Conservation (phyloP, 2,329 filamentous ascomycete species). For the Cadophora sp. region DNA sequence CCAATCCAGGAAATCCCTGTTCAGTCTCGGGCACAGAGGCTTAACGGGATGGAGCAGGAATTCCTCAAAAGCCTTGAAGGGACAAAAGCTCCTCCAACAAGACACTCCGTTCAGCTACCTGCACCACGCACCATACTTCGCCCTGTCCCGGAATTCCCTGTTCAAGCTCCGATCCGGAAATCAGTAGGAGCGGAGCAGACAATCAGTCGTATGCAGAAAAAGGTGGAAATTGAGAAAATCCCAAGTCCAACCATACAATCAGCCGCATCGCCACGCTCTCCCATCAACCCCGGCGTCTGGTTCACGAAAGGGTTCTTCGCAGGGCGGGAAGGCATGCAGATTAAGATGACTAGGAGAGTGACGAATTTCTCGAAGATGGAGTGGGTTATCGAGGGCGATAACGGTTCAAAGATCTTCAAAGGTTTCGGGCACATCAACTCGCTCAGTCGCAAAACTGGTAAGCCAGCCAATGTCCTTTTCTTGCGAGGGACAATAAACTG, state of each 20-base stretch:
- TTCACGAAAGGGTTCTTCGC: constrained; percentile 26
- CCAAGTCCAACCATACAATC: not conserved
- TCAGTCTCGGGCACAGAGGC: not conserved
- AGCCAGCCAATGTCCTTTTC: not conserved
- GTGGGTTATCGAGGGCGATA: constrained; percentile 26
- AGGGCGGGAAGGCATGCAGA: constrained; percentile 19
- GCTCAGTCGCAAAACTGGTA: constrained; percentile 26
- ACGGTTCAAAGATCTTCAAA: constrained; percentile 11
- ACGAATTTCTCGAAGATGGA: constrained; percentile 26
- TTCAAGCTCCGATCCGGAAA: not conserved
- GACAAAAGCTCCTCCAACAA: not conserved
- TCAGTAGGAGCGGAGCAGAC: not conserved
- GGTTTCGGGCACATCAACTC: constrained; percentile 26
- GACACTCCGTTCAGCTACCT: not conserved
- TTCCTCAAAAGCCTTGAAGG: not conserved
- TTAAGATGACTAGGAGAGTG: constrained; percentile 29
- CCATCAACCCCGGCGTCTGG: constrained; percentile 1
- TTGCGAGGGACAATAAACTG: not conserved
- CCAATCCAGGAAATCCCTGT: not conserved
- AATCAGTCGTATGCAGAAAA: not conserved
- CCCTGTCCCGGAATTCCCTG: not conserved
- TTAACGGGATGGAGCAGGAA: not conserved
- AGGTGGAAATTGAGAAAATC: constrained; percentile 9
- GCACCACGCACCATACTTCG: not conserved
- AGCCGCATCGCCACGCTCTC: not conserved